These are phyloP conservation scores for Thelephora ganbajun DNA, from an alignment of 768 basidiomycete species.

Conservation along the genomic window DNA sequence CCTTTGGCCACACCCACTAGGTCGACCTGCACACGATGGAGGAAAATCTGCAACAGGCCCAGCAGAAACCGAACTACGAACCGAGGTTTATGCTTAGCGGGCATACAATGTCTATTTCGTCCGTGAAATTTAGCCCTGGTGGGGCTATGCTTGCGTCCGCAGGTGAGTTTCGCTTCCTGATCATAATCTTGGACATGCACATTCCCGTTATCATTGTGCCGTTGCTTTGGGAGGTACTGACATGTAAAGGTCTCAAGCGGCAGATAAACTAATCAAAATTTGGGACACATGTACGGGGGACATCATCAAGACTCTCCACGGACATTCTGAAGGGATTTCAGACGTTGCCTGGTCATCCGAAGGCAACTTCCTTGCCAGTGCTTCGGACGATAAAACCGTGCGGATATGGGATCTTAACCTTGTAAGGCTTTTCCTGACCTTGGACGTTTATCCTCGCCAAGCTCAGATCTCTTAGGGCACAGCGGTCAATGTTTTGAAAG, in stretches of 20 bases:
- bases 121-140: slow-evolving; percentile 81
- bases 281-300: slow-evolving; percentile 68
- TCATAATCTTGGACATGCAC: not conserved
- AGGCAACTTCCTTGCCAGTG: slow-evolving; percentile 74
- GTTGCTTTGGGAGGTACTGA: slow-evolving; percentile 12
- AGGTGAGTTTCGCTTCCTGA: slow-evolving; percentile 36
- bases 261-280: slow-evolving; percentile 71
- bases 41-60: not conserved
- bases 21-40: not conserved
- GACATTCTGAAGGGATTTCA: slow-evolving; percentile 75
- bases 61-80: slow-evolving; percentile 34
- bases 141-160: slow-evolving; percentile 72
- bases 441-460: not conserved
- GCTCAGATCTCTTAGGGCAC: slow-evolving; percentile 27
- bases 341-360: slow-evolving; percentile 85
- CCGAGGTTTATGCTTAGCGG: slow-evolving; percentile 56
- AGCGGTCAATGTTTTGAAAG: slow-evolving; percentile 51
- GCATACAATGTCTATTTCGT: slow-evolving; percentile 73
- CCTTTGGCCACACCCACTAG: not conserved
- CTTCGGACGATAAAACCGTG: slow-evolving; percentile 87
- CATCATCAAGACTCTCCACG: slow-evolving; percentile 56
- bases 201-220: not conserved
- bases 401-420: slow-evolving; percentile 71
- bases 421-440: slow-evolving; percentile 20
- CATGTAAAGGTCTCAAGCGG: slow-evolving; percentile 40